Evolutionary conservation across 2,329 filamentous ascomycete species (phyloP), one percentile per base, ranked within the genome.

Genomic region (Colletotrichum acutatum): DNA sequence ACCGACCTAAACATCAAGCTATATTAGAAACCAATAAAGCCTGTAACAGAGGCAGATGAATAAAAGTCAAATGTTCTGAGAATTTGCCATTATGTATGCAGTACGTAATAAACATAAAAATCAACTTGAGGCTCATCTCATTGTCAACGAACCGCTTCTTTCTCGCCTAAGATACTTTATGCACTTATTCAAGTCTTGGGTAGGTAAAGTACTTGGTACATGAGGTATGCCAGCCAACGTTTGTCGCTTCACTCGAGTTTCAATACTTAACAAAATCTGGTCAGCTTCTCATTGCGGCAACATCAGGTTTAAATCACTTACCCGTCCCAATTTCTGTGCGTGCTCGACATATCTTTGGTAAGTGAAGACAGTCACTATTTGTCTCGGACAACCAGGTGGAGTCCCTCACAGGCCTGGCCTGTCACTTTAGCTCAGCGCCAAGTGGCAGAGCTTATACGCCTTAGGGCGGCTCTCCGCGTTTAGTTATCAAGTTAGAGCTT

Each of bases 401-500:
- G 37, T 9, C 5, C n/a, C 7, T 19, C 1, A 8, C n/a, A 28
- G 53, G 24, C 22, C 19, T 26, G 59, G n/a, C 14, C 19, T n/a
- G 14, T 42, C 9, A 14, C 30, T 46, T 26, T 8, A 6, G 46
- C 8, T 59, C 14, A 53, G 28, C 28, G 30, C 26, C 12, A 14
- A 32, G 46, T n/a, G 30, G 24, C 28, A n/a, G 42, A 68, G 64
- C 68, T 71, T 54, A 37, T 5, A 19, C 67, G n/a, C 37, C 58
- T 64, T 16, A 37, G 59, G 66, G 12, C 26, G 42, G 9, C 49
- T 22, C 26, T 28, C 66, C 66, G 59, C 19, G 26, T n/a, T 28
- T 30, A 16, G 26, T 28, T 34, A 64, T 22, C 16, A 28, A 49
- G 16, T 28, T 26, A 61, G 24, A 42, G 57, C 34, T 30, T 53